Conservation (phyloP, 352 stramenopile species). For the Phytophthora vignae region DNA sequence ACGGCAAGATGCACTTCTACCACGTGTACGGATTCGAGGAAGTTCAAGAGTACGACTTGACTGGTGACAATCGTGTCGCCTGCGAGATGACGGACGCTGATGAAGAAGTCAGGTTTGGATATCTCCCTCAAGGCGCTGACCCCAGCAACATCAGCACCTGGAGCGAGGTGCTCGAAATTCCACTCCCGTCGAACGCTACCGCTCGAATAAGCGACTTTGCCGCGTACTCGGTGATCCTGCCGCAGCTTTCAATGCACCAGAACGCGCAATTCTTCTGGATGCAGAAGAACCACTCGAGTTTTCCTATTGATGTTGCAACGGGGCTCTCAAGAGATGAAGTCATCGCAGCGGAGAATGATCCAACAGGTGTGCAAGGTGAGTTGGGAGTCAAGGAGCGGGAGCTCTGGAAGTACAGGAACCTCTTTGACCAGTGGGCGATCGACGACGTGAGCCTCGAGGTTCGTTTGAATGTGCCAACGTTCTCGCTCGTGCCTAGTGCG, state of each 20-base stretch:
- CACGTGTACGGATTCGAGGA: constrained; percentile 64
- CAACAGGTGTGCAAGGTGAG: constrained; percentile 44
- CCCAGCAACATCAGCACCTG: constrained; percentile 56
- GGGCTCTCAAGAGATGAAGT: constrained; percentile 37
- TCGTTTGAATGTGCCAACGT: constrained; percentile 52
- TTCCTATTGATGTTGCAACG: constrained; percentile 52
- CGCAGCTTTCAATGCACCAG: constrained; percentile 51
- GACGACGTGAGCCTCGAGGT: constrained; percentile 69
- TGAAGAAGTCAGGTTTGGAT: constrained; percentile 68
- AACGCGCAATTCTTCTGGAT: constrained; percentile 64
- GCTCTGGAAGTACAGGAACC: constrained; percentile 69
- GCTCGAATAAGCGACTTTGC: constrained; percentile 8
- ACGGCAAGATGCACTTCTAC: constrained; percentile 70
- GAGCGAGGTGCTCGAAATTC: constrained; percentile 46
- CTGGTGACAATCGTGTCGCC: constrained; percentile 65
- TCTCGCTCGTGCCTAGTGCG: constrained; percentile 23
- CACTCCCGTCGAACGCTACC: constrained; percentile 22
- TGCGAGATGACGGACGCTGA: constrained; percentile 57
- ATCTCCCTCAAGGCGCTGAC: constrained; percentile 40
- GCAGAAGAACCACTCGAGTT: constrained; percentile 77
- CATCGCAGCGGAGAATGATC: constrained; percentile 49
- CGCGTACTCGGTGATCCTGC: constrained; percentile 47
- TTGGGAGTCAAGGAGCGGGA: constrained; percentile 49
- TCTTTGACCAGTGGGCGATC: constrained; percentile 82
- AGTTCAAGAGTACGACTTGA: constrained; percentile 53